These are phyloP conservation scores for Blastomyces parvus DNA, from an alignment of 2,329 filamentous ascomycete species.

Conservation along the genomic window DNA sequence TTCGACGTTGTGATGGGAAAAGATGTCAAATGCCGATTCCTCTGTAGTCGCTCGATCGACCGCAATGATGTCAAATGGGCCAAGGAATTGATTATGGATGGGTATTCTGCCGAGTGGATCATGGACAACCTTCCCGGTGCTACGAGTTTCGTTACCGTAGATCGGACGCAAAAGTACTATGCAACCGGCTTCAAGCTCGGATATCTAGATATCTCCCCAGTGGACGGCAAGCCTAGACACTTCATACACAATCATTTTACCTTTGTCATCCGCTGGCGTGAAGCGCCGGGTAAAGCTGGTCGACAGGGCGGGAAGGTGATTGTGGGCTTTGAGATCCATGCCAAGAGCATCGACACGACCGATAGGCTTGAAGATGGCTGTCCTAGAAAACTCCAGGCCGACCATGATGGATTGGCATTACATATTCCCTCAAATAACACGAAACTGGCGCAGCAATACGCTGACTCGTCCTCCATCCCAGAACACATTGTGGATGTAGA, in stretches of 20 bases:
- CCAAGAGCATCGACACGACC: constrained; percentile 64
- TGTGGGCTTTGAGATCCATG: constrained; percentile 82
- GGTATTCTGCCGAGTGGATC: constrained; percentile 88
- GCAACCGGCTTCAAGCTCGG: constrained; percentile 83
- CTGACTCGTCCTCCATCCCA: constrained; percentile 51
- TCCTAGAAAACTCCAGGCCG: constrained; percentile 55
- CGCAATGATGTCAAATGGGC: constrained; percentile 57
- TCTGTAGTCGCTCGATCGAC: constrained; percentile 61
- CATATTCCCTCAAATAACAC: constrained; percentile 56
- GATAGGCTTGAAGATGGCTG: constrained; percentile 57
- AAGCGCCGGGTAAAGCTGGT: constrained; percentile 59
- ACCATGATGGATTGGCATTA: constrained; percentile 56
- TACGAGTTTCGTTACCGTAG: constrained; percentile 77
- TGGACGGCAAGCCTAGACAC: constrained; percentile 53
- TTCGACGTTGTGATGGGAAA: constrained; percentile 70
- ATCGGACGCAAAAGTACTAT: constrained; percentile 79
- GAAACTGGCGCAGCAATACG: constrained; percentile 45
- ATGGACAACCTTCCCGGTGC: constrained; percentile 84
- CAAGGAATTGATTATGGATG: constrained; percentile 62
- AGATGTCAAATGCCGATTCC: constrained; percentile 60
- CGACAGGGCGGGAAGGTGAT: constrained; percentile 66
- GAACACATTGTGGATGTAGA: constrained; percentile 49
- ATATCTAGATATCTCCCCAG: constrained; percentile 56
- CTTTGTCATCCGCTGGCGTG: constrained; percentile 68
- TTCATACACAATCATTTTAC: constrained; percentile 85